Conservation (phyloP, 1,139 yeast genomes). For the Yamadazyma epiphylla region DNA sequence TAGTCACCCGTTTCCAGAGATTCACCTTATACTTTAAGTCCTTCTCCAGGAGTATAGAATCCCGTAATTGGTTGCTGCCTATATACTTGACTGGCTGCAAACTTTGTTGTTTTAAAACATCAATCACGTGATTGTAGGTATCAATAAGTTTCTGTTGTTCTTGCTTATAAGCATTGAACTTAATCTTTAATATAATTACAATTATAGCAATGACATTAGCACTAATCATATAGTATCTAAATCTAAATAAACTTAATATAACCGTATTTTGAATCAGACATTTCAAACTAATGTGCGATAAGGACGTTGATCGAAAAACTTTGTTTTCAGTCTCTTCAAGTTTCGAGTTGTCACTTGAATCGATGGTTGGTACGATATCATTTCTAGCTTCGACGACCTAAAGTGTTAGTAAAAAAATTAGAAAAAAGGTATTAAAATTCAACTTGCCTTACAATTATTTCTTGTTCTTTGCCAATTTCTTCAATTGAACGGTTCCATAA, state of each 20-base stretch:
- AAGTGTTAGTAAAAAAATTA: slow-evolving; percentile 9
- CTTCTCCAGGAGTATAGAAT: slow-evolving; percentile 53
- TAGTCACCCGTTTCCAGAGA: slow-evolving; percentile 64
- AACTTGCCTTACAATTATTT: slow-evolving; percentile 79
- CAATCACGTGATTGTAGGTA: slow-evolving; percentile 41
- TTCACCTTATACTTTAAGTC: slow-evolving; percentile 40
- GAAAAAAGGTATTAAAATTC: slow-evolving; percentile 4
- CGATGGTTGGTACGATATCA: slow-evolving; percentile 21
- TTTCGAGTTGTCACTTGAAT: slow-evolving; percentile 22
- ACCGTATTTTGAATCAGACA: slow-evolving; percentile 60
- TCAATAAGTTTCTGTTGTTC: slow-evolving; percentile 30
- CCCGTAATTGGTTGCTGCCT: slow-evolving; percentile 76
- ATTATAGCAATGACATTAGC: slow-evolving; percentile 17
- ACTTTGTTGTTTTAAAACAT: slow-evolving; percentile 41
- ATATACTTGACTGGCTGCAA: slow-evolving; percentile 38
- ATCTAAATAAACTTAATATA: slow-evolving; percentile 43
- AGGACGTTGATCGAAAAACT: slow-evolving; percentile 71
- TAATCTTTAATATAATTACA: slow-evolving; percentile 24
- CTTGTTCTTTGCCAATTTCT: slow-evolving; percentile 69
- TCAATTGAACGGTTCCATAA: slow-evolving; percentile 69
- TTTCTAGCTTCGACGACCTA: slow-evolving; percentile 27
- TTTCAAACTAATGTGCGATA: slow-evolving; percentile 57
- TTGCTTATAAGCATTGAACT: slow-evolving; percentile 27
- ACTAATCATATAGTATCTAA: slow-evolving; percentile 34
- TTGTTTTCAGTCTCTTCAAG: slow-evolving; percentile 33